These are phyloP conservation scores for Hyphochytrium catenoides DNA, from an alignment of 352 stramenopile species.

Conservation along the genomic window DNA sequence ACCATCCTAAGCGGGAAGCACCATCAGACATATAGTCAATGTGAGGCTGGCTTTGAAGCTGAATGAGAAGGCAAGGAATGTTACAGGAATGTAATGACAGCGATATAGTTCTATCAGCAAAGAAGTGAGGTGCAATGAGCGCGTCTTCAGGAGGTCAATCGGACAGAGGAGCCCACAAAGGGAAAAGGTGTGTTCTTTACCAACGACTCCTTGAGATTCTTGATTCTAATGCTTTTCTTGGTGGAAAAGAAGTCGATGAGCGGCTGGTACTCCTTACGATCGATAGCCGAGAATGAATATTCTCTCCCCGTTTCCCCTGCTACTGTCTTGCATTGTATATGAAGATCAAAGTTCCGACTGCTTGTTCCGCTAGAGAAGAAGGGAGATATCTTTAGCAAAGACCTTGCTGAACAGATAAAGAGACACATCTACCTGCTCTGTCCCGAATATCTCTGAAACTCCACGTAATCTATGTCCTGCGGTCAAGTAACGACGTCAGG, in stretches of 20 bases:
- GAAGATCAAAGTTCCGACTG: conserved; percentile 86
- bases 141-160: conserved; percentile 5
- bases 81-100: background rate
- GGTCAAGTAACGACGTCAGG: too few species aligned
- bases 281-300: conserved; percentile 86
- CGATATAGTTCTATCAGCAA: conserved; percentile 8
- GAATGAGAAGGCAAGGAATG: conserved; percentile 5
- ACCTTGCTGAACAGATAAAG: conserved; percentile 1
- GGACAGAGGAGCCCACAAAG: conserved; percentile 1
- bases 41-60: too few species aligned
- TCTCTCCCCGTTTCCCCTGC: conserved; percentile 53
- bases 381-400: background rate
- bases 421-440: conserved; percentile 28
- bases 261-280: conserved; percentile 77
- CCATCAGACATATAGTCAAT: too few species aligned
- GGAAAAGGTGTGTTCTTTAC: too few species aligned
- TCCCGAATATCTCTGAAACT: conserved; percentile 90
- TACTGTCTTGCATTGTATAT: conserved; percentile 67
- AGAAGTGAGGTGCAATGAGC: conserved; percentile 1
- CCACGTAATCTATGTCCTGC: conserved; percentile 91
- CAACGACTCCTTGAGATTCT: conserved; percentile 69
- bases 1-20: conserved; percentile 23
- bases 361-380: conserved; percentile 14
- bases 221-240: conserved; percentile 82
- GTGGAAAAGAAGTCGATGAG: conserved; percentile 82